Evolutionary conservation across 495 filamentous ascomycete genomes (phyloP).

Genomic region (Xylaria cubensis): DNA sequence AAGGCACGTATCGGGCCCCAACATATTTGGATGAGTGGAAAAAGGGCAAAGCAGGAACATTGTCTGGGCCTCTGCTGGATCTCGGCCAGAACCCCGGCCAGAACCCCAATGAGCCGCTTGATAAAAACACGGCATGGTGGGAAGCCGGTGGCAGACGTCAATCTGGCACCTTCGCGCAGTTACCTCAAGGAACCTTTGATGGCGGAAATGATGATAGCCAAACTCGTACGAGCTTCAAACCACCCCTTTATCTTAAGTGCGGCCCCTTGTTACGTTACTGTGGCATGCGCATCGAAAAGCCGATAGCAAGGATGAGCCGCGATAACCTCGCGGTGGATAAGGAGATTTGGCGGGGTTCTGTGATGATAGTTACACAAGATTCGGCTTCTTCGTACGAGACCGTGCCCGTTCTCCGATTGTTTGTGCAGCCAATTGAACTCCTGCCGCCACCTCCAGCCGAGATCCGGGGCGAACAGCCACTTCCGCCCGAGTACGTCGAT

Average conservation of each 20-base stretch:
- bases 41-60: constrained; percentile 56
- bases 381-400: constrained; percentile 80
- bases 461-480: constrained; percentile 66
- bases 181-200: constrained; percentile 51
- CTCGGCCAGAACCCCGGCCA: constrained; percentile 47
- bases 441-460: constrained; percentile 79
- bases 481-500: constrained; percentile 84
- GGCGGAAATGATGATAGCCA: constrained; percentile 59
- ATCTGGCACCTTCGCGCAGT: constrained; percentile 45
- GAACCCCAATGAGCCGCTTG: constrained; percentile 41
- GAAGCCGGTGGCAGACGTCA: constrained; percentile 52
- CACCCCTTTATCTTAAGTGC: constrained; percentile 83
- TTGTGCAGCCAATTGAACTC: constrained; percentile 84
- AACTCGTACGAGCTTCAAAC: constrained; percentile 75
- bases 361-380: constrained; percentile 94
- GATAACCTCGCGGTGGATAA: constrained; percentile 55
- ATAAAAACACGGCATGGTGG: constrained; percentile 61
- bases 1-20: constrained; percentile 53
- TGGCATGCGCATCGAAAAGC: constrained; percentile 69
- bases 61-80: constrained; percentile 58
- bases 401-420: constrained; percentile 78
- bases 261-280: constrained; percentile 89
- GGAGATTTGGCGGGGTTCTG: constrained; percentile 89
- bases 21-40: constrained; percentile 65
- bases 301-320: constrained; percentile 38